Base-by-base conservation (phyloP, 257 asterid species). In the Perilla frutescens region DNA sequence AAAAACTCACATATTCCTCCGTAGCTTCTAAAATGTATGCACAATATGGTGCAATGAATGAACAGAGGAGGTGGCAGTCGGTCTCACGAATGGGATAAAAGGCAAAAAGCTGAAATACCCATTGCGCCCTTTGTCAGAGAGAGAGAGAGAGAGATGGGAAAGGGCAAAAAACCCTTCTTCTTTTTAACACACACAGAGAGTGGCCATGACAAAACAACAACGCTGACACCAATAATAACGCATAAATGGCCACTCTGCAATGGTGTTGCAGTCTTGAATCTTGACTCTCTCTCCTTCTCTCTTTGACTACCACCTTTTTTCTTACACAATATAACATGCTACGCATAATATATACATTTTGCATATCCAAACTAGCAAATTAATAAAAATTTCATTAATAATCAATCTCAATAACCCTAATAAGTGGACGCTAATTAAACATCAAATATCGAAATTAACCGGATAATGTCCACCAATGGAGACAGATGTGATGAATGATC, bases 241-340 rank as follows among this genome's bases (percentile, higher is more conserved):
- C 80, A 66, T 78, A 81, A 83, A 83, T 87, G 89, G 74, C 76
- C 90, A 87, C 66, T 75, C 84, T 80, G 84, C 76, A 79, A 69
- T 79, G 79, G 67, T 58, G 64, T 65, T 73, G 70, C 70, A 59
- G 77, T 59, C 54, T 44, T 58, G 50, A 61, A 64, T 68, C 75
- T 73, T 73, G 79, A 84, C 78, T 72, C 81, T 70, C 73, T 66
- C 79, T 74, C 76, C 36, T 69, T 39, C 77, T 43, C 59, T n/a
- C 83, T 81, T 85, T 87, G 93, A 87, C 90, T 85, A 76, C 79
- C 77, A 71, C 80, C 81, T 75, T 71, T 71, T 61, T 2, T 7
- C 66, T 13, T 11, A 47, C 26, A 26, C n/a, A 20, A 20, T 20
- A 20, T 20, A 20, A 20, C 31, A 62, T 56, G 59, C 68, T 68